Conservation (phyloP, 192 early-diverging fungal genomes). For the Podila verticillata region DNA sequence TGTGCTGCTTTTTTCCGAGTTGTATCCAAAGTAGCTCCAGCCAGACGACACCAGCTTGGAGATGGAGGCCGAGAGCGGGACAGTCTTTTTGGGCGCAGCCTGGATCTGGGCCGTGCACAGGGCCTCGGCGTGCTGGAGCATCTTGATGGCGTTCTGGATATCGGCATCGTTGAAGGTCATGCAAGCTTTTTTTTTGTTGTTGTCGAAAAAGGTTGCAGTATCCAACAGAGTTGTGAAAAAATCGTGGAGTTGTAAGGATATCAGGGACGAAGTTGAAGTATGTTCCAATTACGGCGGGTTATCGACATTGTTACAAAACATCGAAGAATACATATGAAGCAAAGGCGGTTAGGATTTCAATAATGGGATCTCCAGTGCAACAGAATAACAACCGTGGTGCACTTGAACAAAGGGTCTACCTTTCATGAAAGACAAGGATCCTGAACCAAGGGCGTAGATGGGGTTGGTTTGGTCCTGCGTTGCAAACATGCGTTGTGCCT, state of each 20-base stretch:
- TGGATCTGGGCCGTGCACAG: conserved; percentile 62
- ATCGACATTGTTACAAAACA: too few relatives aligned
- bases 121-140: conserved; percentile 49
- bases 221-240: not conserved
- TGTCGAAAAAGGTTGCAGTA: not conserved
- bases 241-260: not conserved
- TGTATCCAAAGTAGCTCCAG: conserved; percentile 50
- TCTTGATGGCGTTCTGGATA: conserved; percentile 53
- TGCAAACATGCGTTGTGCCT: conserved; percentile 62
- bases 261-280: not conserved
- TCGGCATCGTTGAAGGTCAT: conserved; percentile 60
- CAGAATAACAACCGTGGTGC: not conserved
- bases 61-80: conserved; percentile 36
- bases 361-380: not conserved
- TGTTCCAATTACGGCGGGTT: conserved; percentile 11
- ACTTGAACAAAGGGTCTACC: conserved; percentile 39
- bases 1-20: conserved; percentile 6
- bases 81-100: conserved; percentile 54
- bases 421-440: conserved; percentile 65
- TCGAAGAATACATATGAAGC: too few relatives aligned
- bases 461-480: conserved; percentile 57
- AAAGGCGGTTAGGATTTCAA: not conserved
- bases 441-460: conserved; percentile 61
- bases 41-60: conserved; percentile 54
- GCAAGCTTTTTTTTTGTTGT: conserved; percentile 17